Evolutionary conservation across 345 rosid genomes (phyloP), one percentile per base, ranked within the genome.

Genomic region (Acer yangbiense): DNA sequence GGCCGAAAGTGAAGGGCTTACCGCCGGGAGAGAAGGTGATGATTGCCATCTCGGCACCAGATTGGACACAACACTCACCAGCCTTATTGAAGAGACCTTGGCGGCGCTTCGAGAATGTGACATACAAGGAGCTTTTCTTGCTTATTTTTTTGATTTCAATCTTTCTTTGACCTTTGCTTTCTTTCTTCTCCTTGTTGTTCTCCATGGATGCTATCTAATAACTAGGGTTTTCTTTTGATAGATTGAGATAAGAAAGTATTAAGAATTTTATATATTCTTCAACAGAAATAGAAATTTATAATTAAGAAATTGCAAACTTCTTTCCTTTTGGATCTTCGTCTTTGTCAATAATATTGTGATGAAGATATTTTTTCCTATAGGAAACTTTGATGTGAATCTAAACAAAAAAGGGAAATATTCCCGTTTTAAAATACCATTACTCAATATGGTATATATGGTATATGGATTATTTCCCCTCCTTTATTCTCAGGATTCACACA

Each of bases 71-170:
- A 9, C 77, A 12, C 60, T 80, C 83, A 17, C 69, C 71, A 5
- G 77, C 79, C 48, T 76, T 80, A 10, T 80, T 80, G 35, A 65
- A 48, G 50, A 80, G 58, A 1, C 77, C 80, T 4, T 61, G 57
- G 18, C 69, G 72, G 11, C 80, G 80, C 16, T 80, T 80, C 0
- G 83, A 75, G 66, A 75, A 82, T 12, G 79, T 57, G 41, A 75
- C 46, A 14, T 69, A 46, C 52, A 69, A 58, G 43, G 69, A 6
- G 18, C 46, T 65, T 65, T 7, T 65, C 14, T 39, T 25, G 39
- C 25, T 21, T 58, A n/a, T 58, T 58, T 20, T 5, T 10, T 58
- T n/a, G 25, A 58, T 58, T 65, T 27, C 69, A 65, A 65, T 65
- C 69, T 65, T 65, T 39, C 32, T 8, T 20, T 43, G 1, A 39